A percentile compares a stretch with the other conserved stretches of the same genome.
phyloP scores from a whole-genome alignment of 2,329 filamentous ascomycete genomes.

The Cytospora piceae region DNA sequence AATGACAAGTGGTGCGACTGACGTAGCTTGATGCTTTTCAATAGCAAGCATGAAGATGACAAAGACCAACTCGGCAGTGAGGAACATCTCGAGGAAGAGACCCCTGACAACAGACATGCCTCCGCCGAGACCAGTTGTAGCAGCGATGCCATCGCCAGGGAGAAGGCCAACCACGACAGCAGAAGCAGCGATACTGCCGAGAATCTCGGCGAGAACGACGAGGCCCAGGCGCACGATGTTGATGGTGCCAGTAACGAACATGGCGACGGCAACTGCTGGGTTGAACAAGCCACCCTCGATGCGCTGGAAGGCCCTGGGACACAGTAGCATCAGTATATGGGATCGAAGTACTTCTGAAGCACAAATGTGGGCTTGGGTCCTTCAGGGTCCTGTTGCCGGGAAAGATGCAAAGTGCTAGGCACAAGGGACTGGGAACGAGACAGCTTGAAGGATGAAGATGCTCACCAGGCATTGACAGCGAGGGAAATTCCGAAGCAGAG shows the following conservation, averaged over 20 bases:
- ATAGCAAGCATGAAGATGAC: slow-evolving; percentile 71
- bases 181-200: slow-evolving; percentile 62
- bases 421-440: neutral
- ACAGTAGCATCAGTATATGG: neutral
- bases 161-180: slow-evolving; percentile 61
- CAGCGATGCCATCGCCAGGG: slow-evolving; percentile 56
- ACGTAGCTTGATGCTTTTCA: slow-evolving; percentile 75
- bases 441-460: no score
- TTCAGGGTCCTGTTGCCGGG: neutral
- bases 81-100: slow-evolving; percentile 69
- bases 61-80: slow-evolving; percentile 66
- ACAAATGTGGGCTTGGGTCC: neutral
- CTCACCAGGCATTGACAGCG: slow-evolving; percentile 55
- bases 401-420: neutral
- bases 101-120: slow-evolving; percentile 59
- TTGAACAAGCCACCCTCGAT: slow-evolving; percentile 58
- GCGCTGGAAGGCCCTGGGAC: slow-evolving; percentile 52
- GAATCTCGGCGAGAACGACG: slow-evolving; percentile 60
- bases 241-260: slow-evolving; percentile 62
- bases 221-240: slow-evolving; percentile 54
- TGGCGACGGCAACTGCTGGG: slow-evolving; percentile 59
- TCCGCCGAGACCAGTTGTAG: slow-evolving; percentile 58
- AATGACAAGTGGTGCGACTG: slow-evolving; percentile 71
- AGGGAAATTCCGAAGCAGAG: slow-evolving; percentile 54
- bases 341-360: neutral